Conservation (phyloP, 2,329 filamentous ascomycete genomes). For the Thielaviopsis populi region DNA sequence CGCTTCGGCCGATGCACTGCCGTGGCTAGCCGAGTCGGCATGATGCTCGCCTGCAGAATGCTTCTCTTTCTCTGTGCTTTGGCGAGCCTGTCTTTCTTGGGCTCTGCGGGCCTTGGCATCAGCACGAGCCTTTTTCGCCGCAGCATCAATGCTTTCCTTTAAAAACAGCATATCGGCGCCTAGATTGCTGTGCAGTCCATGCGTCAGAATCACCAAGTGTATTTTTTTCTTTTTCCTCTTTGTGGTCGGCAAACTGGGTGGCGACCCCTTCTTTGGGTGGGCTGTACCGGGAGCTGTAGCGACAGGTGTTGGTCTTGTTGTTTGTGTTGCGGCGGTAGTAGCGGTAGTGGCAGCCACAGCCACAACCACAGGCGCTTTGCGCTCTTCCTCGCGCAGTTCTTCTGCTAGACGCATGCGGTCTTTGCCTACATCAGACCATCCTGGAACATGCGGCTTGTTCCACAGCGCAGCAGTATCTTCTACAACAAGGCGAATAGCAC, state of each 20-base stretch:
- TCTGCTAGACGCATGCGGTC: slow-evolving; percentile 18
- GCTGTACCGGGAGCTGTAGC: slow-evolving; percentile 20
- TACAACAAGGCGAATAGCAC: slow-evolving; percentile 59
- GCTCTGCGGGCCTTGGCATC: slow-evolving; percentile 49
- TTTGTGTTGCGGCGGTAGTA: neutral
- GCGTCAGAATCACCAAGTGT: slow-evolving; percentile 82
- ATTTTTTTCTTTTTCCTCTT: slow-evolving; percentile 55
- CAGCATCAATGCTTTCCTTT: slow-evolving; percentile 90
- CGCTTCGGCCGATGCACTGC: neutral
- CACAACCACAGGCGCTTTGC: slow-evolving; percentile 5
- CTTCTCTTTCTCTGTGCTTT: neutral
- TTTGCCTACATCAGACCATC: slow-evolving; percentile 36
- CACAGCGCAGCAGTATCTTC: slow-evolving; percentile 83
- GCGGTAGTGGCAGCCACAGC: neutral
- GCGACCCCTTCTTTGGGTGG: neutral
- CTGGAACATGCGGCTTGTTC: slow-evolving; percentile 77
- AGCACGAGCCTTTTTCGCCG: slow-evolving; percentile 56
- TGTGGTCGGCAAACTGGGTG: slow-evolving; percentile 16
- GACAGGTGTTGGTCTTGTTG: neutral
- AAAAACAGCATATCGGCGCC: slow-evolving; percentile 93
- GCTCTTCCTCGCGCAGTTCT: slow-evolving; percentile 15
- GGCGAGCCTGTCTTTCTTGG: slow-evolving; percentile 29
- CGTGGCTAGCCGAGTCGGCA: neutral
- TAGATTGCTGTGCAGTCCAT: slow-evolving; percentile 89
- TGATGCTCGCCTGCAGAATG: neutral